phyloP scores from a whole-genome alignment of 257 asterid species.

The Cinchona pubescens region DNA sequence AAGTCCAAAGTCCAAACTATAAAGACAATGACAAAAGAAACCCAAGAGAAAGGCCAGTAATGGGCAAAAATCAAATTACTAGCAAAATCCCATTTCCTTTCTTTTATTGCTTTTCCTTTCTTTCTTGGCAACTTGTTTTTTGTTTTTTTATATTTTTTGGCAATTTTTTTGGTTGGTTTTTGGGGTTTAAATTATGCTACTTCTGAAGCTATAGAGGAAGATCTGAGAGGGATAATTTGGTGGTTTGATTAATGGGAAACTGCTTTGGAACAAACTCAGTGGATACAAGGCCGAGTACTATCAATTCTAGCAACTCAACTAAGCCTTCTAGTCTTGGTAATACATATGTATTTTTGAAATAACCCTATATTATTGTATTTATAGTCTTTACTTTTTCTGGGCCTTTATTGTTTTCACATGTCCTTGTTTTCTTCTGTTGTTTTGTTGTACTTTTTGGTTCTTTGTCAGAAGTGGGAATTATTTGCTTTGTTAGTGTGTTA shows the following conservation, averaged over 20 bases:
- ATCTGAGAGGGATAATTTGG: constrained; percentile 6
- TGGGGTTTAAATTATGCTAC: not conserved
- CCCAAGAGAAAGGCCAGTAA: not conserved
- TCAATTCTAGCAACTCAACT: constrained; percentile 24
- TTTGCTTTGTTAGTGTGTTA: not conserved
- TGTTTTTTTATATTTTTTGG: not conserved
- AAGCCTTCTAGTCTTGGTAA: constrained; percentile 58
- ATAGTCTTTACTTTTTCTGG: constrained; percentile 22
- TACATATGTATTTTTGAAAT: constrained; percentile 19
- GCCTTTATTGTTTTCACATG: constrained; percentile 19
- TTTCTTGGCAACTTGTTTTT: not conserved
- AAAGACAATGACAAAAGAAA: not conserved
- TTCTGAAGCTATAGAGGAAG: constrained; percentile 9
- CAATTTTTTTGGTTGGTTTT: not conserved
- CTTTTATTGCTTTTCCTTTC: not conserved
- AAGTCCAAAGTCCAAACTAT: constrained; percentile 16
- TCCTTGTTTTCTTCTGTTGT: not conserved
- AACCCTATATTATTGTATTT: not conserved
- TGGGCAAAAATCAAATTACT: not conserved
- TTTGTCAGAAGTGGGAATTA: not conserved
- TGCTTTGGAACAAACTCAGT: constrained; percentile 63
- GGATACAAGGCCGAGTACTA: constrained; percentile 37
- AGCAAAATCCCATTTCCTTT: not conserved
- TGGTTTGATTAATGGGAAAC: constrained; percentile 64
- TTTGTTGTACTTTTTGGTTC: not conserved